A percentile compares a stretch with the other conserved stretches of the same genome.
phyloP scores from a whole-genome alignment of 768 basidiomycete species.

The Rhodotorula taiwanensis region DNA sequence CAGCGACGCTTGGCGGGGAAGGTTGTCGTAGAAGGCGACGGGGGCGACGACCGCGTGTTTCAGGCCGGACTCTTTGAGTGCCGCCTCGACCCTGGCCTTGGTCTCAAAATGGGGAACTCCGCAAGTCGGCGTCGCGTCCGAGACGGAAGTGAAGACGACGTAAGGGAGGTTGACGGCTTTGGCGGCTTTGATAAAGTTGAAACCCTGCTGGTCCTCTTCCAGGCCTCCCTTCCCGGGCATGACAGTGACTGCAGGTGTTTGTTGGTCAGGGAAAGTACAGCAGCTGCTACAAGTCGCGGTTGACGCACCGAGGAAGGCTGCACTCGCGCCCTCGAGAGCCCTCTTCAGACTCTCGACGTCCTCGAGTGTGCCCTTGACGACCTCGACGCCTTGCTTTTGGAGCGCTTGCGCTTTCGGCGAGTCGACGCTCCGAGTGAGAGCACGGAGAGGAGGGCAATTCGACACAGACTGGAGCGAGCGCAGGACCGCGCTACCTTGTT shows the following conservation, averaged over 20 bases:
- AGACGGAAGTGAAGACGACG: conserved; percentile 41
- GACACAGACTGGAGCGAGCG: conserved; percentile 10
- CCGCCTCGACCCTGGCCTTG: conserved; percentile 39
- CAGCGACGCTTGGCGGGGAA: conserved; percentile 27
- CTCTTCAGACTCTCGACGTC: conserved; percentile 19
- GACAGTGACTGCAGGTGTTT: conserved; percentile 9
- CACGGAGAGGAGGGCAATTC: conserved; percentile 21
- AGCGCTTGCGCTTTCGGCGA: conserved; percentile 36
- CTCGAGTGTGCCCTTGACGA: conserved; percentile 37
- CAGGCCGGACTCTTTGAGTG: conserved; percentile 37
- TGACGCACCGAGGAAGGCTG: conserved; percentile 41
- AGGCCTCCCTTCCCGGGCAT: conserved; percentile 13
- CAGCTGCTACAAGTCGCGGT: too few relatives aligned
- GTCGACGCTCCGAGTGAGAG: conserved; percentile 39
- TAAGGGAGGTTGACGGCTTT: conserved; percentile 35
- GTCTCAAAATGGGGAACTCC: conserved; percentile 42
- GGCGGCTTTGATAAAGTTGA: conserved; percentile 40
- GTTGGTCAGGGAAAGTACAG: too few relatives aligned
- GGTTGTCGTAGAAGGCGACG: conserved; percentile 42
- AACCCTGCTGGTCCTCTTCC: conserved; percentile 39
- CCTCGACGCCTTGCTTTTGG: conserved; percentile 30
- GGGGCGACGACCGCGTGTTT: conserved; percentile 39
- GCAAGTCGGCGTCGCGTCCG: conserved; percentile 30
- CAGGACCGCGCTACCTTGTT: conserved; percentile 23
- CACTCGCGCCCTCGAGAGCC: conserved; percentile 35